Percentiles rank a stretch among this genome's conserved stretches.
phyloP scores from a whole-genome alignment of 2,329 filamentous ascomycete species.

The Colletotrichum lindemuthianum region DNA sequence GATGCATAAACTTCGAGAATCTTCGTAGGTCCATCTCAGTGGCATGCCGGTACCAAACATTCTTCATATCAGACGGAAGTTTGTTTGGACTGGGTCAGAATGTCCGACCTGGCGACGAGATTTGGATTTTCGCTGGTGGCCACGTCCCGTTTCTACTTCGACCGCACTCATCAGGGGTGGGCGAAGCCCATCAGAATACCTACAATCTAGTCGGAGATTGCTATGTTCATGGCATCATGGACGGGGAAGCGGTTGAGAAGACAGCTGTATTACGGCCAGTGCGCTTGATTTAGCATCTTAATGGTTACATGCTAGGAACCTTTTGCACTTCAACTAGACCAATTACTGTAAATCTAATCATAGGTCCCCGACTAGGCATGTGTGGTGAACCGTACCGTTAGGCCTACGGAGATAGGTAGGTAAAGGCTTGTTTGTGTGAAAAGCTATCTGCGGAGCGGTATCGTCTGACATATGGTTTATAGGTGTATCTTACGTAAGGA shows the following conservation, averaged over 20 bases:
- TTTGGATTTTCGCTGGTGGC: neutral
- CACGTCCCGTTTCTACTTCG: neutral
- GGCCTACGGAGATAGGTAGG: too few species aligned
- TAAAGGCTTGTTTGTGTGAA: too few species aligned
- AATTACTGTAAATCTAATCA: too few species aligned
- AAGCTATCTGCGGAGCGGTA: too few species aligned
- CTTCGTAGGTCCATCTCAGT: neutral
- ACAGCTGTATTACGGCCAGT: neutral
- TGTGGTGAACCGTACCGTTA: too few species aligned
- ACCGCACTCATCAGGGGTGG: neutral
- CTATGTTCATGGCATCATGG: neutral
- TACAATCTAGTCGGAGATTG: neutral
- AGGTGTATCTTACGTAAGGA: too few species aligned
- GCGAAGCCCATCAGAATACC: neutral
- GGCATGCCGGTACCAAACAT: neutral
- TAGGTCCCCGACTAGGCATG: too few species aligned
- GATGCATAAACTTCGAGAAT: neutral
- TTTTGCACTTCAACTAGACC: too few species aligned
- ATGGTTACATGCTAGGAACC: neutral
- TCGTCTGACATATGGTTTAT: too few species aligned
- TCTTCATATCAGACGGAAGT: neutral
- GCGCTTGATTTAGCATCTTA: neutral
- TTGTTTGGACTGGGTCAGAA: neutral
- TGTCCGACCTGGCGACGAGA: neutral
- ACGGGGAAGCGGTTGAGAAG: neutral